Evolutionary conservation across 495 filamentous ascomycete species (phyloP), one percentile per base, ranked within the genome.

Genomic region (Aspergillus campestris): DNA sequence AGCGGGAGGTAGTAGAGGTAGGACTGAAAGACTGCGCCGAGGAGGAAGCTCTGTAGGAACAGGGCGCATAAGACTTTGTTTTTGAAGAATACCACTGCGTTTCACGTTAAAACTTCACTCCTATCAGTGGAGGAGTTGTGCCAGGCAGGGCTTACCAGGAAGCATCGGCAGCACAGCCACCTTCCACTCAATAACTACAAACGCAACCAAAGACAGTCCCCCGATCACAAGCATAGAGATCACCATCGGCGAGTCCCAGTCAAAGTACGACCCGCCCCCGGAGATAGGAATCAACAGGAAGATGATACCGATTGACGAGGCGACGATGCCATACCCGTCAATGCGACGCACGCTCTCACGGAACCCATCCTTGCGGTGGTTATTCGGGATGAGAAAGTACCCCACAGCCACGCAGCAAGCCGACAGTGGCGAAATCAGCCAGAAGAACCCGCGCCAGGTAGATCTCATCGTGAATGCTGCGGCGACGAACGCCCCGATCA

Each of bases 251-350:
- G 78, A 81, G 40, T 73, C 52, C 80, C 79, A 84, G 5, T 67
- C 54, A 47, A 81, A 83, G 44, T 75, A 77, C 5, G 72, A 73
- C 0, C 81, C 80, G 18, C 77, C 79, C 5, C 78, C 80, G 9
- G 78, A 82, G 28, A 83, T 73, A 11, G 80, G 79, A 47, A 83
- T 80, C 36, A 83, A 61, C 13, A 80, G 38, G 40, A 81, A 72
- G 15, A 82, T 69, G 29, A 82, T 70, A 1, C 69, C 75, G 30
- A 72, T 66, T 0, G 71, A 73, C 6, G 70, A 75, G 1, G 70
- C 61, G 7, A 75, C 34, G 6, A 76, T 52, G 6, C 78, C 79
- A 10, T 55, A 72, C 48, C 71, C 80, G 48, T 83, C 79, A 39
- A 83, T 80, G 28, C 72, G 70, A 28, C 64, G 58, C 35, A 79